A percentile compares a stretch with the other conserved stretches of the same genome.
Conservation (phyloP, 768 basidiomycete genomes). For the Kondoa subrosea region DNA sequence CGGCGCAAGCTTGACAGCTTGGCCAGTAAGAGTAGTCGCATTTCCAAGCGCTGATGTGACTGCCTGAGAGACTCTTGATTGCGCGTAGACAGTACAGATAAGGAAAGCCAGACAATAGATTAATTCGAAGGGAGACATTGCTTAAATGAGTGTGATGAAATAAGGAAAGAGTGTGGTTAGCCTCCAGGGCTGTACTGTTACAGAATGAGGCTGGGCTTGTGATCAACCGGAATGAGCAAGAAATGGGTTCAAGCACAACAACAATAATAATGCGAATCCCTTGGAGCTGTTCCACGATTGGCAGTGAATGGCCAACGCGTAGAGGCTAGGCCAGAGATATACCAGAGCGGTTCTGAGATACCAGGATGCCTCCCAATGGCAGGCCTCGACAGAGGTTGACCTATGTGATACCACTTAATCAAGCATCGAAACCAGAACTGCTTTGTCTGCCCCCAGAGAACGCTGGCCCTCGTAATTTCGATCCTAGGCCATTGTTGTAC, state of each 20-base stretch:
- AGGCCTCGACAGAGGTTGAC: background rate
- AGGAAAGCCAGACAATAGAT: background rate
- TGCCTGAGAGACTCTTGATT: background rate
- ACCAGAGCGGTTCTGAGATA: background rate
- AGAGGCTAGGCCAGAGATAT: background rate
- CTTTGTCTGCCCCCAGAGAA: background rate
- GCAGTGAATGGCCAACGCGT: too few relatives aligned
- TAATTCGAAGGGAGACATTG: too few relatives aligned
- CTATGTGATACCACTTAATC: background rate
- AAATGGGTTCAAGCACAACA: too few relatives aligned
- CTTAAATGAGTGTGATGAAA: too few relatives aligned
- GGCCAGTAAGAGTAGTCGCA: background rate
- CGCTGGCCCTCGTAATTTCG: conserved; percentile 3
- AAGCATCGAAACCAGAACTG: background rate
- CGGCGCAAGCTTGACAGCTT: background rate
- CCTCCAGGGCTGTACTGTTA: too few relatives aligned
- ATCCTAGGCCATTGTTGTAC: conserved; percentile 2
- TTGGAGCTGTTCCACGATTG: too few relatives aligned
- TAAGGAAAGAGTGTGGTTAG: too few relatives aligned
- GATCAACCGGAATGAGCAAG: too few relatives aligned
- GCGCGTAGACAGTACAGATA: background rate
- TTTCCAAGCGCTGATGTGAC: background rate
- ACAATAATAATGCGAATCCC: too few relatives aligned
- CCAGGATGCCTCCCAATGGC: background rate
- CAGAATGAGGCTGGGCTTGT: too few relatives aligned